Percentiles rank a stretch among this genome's conserved stretches.
Conservation (phyloP, 371 early-diverging fungal genomes). For the Syncephalastrum contaminatum region DNA sequence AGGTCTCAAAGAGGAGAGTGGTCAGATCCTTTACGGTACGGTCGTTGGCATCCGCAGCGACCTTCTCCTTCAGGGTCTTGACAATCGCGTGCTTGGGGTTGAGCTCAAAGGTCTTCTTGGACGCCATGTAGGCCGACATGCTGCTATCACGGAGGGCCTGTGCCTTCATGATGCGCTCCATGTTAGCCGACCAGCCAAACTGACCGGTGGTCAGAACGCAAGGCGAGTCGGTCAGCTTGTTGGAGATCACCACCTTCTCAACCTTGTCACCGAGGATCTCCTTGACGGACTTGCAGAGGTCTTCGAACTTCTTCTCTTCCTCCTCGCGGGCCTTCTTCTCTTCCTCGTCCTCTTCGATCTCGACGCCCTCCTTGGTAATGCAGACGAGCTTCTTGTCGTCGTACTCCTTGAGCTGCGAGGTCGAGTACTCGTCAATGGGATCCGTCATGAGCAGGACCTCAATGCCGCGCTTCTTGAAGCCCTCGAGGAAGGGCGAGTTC, state of each 20-base stretch:
- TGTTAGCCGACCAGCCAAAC: conserved; percentile 99
- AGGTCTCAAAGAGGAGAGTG: conserved; percentile 91
- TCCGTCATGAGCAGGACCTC: conserved; percentile 96
- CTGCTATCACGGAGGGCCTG: conserved; percentile 97
- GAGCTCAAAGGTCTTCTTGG: conserved; percentile 98
- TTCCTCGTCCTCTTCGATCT: conserved; percentile 96
- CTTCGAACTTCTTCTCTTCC: conserved; percentile 79
- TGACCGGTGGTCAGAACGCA: conserved; percentile 98
- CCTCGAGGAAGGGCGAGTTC: conserved; percentile 98
- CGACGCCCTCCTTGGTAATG: conserved; percentile 98
- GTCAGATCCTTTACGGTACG: conserved; percentile 96
- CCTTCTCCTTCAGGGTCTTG: conserved; percentile 88
- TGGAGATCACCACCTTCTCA: conserved; percentile 96
- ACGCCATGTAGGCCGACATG: conserved; percentile 96
- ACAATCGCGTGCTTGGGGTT: conserved; percentile 95
- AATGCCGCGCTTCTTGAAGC: conserved; percentile 96
- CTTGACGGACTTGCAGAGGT: conserved; percentile 83
- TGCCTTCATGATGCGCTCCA: conserved; percentile 99
- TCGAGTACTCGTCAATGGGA: conserved; percentile 95
- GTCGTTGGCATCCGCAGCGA: conserved; percentile 91
- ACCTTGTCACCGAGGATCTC: conserved; percentile 95
- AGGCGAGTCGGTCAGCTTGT: conserved; percentile 94
- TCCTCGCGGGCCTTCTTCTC: conserved; percentile 92
- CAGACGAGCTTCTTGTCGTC: conserved; percentile 98
- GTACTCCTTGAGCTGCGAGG: conserved; percentile 98